Conservation (phyloP, 2,329 filamentous ascomycete genomes). For the Stagonosporopsis tanaceti region DNA sequence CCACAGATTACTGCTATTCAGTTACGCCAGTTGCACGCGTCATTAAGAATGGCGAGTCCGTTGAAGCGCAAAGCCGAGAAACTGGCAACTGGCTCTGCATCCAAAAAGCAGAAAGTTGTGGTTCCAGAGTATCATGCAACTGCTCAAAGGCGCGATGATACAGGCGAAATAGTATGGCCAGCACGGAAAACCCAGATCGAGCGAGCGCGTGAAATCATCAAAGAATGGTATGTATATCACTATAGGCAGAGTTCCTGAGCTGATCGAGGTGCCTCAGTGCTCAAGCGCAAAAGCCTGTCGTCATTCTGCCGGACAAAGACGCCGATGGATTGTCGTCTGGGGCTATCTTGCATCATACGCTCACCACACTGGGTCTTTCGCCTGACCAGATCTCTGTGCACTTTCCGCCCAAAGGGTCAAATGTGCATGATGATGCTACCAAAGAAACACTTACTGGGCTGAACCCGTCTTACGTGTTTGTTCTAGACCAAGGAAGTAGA, state of each 20-base stretch:
- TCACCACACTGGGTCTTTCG: conserved; percentile 66
- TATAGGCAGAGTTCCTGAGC: neutral
- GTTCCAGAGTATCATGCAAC: conserved; percentile 45
- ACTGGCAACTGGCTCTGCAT: conserved; percentile 19
- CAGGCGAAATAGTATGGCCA: conserved; percentile 66
- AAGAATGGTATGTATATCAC: conserved; percentile 59
- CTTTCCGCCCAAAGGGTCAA: conserved; percentile 66
- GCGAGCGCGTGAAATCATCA: conserved; percentile 64
- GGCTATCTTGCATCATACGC: conserved; percentile 67
- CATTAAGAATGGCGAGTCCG: conserved; percentile 31
- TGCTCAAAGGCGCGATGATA: conserved; percentile 34
- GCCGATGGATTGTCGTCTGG: conserved; percentile 72
- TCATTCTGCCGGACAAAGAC: conserved; percentile 74
- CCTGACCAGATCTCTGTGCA: conserved; percentile 64
- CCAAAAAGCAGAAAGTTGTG: conserved; percentile 38
- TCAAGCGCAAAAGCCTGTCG: conserved; percentile 57
- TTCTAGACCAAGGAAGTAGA: conserved; percentile 71
- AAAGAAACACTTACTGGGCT: conserved; percentile 60
- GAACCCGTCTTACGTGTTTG: conserved; percentile 66
- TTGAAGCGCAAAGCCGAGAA: conserved; percentile 43
- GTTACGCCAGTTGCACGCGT: conserved; percentile 18
- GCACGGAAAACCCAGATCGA: conserved; percentile 65
- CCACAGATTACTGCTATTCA: too few relatives aligned
- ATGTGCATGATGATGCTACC: conserved; percentile 64
- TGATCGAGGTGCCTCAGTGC: conserved; percentile 53